A percentile compares a stretch with the other conserved stretches of the same genome.
phyloP scores from a whole-genome alignment of 345 rosid genomes.

The Euphorbia peplus region DNA sequence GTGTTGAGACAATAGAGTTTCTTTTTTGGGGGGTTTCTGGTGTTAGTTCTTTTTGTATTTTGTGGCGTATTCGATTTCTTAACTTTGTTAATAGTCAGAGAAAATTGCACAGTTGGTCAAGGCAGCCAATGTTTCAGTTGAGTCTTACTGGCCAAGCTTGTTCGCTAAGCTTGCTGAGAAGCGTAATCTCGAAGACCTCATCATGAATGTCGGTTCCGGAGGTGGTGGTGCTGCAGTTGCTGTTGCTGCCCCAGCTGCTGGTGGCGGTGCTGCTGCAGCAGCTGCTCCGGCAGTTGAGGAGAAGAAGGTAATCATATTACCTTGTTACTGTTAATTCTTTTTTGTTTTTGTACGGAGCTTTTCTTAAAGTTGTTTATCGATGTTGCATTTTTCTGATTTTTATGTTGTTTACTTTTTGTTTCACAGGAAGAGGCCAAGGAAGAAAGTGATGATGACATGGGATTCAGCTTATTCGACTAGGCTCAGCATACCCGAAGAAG shows the following conservation, averaged over 20 bases:
- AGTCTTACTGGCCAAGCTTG: slow-evolving; percentile 80
- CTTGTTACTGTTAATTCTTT: background rate
- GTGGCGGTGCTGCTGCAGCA: slow-evolving; percentile 37
- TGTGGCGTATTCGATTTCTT: slow-evolving; percentile 6
- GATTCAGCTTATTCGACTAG: slow-evolving; percentile 85
- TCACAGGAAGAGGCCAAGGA: slow-evolving; percentile 76
- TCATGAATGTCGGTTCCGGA: slow-evolving; percentile 71
- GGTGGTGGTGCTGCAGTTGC: slow-evolving; percentile 55
- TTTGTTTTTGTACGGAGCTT: background rate
- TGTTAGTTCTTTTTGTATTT: no score
- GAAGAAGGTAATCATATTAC: slow-evolving; percentile 70
- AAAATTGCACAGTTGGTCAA: slow-evolving; percentile 60
- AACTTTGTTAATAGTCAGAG: slow-evolving; percentile 48
- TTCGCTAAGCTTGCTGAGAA: slow-evolving; percentile 84
- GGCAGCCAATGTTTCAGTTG: slow-evolving; percentile 53
- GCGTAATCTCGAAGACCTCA: slow-evolving; percentile 55
- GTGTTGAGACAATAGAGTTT: no score
- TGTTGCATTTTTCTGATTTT: background rate
- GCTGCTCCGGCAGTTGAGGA: slow-evolving; percentile 61
- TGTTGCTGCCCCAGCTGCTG: slow-evolving; percentile 46
- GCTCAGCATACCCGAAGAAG: background rate
- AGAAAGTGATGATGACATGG: slow-evolving; percentile 85
- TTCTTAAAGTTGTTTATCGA: background rate
- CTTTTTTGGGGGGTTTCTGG: no score
- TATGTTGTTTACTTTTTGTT: background rate